These are phyloP conservation scores for Aphanomyces astaci DNA, from an alignment of 352 stramenopile species.

Conservation along the genomic window DNA sequence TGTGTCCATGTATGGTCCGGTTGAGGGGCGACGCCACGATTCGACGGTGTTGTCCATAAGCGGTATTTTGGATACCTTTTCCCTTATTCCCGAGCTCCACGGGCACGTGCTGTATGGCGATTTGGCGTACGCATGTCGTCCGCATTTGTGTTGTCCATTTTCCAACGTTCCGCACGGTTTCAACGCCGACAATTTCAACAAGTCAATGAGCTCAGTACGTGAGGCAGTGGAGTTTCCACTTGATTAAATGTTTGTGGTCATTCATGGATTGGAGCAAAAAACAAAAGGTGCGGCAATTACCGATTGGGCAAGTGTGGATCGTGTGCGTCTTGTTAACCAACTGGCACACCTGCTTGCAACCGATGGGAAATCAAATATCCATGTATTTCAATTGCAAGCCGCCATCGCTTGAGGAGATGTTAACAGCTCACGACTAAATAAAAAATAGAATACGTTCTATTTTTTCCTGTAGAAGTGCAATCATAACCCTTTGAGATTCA, in stretches of 20 bases:
- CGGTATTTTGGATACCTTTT: background rate
- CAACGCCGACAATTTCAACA: background rate
- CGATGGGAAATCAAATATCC: background rate
- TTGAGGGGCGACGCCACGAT: slow-evolving; percentile 9
- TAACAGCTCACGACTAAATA: too few relatives aligned
- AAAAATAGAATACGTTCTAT: too few relatives aligned
- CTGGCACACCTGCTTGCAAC: background rate
- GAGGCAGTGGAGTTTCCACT: background rate
- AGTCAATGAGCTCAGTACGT: background rate
- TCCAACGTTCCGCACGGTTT: too few relatives aligned
- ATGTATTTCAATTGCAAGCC: background rate
- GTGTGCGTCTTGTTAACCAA: background rate
- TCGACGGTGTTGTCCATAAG: background rate
- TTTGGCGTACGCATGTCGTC: background rate
- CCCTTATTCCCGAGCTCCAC: background rate
- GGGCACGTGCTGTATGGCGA: background rate
- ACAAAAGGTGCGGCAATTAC: background rate
- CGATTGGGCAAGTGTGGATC: background rate
- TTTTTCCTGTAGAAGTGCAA: too few relatives aligned
- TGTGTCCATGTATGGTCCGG: background rate
- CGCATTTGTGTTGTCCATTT: background rate
- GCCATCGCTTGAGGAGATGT: background rate
- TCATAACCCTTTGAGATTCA: too few relatives aligned
- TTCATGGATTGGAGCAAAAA: background rate
- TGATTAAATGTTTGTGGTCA: background rate